Percentiles rank a stretch among this genome's conserved stretches.
These are phyloP conservation scores for Trichoderma sp. DNA, from an alignment of 2,329 filamentous ascomycete genomes.

Conservation along the genomic window DNA sequence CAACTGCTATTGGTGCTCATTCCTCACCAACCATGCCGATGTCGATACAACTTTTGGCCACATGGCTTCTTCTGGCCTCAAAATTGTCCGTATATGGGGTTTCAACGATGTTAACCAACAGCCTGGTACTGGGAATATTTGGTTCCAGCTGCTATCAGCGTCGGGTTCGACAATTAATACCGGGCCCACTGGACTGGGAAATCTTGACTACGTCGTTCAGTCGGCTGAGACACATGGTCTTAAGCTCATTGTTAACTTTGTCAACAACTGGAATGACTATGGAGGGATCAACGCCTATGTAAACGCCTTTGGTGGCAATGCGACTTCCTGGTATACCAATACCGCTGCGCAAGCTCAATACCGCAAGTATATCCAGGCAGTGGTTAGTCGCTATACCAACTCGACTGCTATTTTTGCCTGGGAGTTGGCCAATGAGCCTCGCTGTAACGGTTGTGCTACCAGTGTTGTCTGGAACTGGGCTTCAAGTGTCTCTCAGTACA, in stretches of 20 bases:
- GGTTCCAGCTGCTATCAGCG: constrained; percentile 55
- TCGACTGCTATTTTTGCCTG: constrained; percentile 54
- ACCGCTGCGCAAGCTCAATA: constrained; percentile 57
- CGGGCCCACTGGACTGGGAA: constrained; percentile 59
- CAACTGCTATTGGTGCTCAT: constrained; percentile 60
- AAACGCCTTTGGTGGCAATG: constrained; percentile 56
- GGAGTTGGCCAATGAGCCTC: constrained; percentile 42
- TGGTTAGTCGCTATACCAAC: constrained; percentile 51
- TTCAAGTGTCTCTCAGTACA: constrained; percentile 51
- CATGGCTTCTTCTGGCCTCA: constrained; percentile 52
- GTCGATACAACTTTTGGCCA: constrained; percentile 56
- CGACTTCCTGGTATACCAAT: constrained; percentile 60
- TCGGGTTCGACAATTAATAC: constrained; percentile 61
- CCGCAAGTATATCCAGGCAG: constrained; percentile 49
- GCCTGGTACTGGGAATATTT: constrained; percentile 36
- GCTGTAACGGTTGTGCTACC: constrained; percentile 36
- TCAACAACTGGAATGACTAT: constrained; percentile 70
- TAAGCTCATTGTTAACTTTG: constrained; percentile 65
- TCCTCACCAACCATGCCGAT: constrained; percentile 54
- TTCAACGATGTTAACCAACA: constrained; percentile 59
- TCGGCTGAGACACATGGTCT: constrained; percentile 60
- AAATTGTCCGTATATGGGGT: constrained; percentile 62
- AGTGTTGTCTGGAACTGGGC: constrained; percentile 54
- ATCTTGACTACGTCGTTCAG: constrained; percentile 63
- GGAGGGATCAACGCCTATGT: constrained; percentile 66